Evolutionary conservation across 163 green algal species (phyloP).

Genomic region (Scenedesmus sp.): DNA sequence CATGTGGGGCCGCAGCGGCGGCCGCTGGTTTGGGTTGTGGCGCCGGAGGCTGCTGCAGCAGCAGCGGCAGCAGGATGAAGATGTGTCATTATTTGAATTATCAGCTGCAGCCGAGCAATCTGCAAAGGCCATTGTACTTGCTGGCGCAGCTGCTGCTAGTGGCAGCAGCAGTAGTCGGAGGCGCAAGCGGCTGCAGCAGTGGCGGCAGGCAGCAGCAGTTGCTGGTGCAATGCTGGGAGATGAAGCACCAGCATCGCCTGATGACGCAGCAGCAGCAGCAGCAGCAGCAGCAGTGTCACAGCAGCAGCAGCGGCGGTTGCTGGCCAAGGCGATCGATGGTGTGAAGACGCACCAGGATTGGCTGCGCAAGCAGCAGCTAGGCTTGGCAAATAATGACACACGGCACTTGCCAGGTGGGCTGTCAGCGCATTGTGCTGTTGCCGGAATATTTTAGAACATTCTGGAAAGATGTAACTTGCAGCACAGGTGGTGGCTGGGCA

Average conservation of each 20-base stretch:
- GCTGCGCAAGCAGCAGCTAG: background rate
- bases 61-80: background rate
- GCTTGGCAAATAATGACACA: background rate
- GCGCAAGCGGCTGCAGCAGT: background rate
- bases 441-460: no score
- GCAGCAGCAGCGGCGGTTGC: constrained; percentile 4
- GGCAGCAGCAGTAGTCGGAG: constrained; percentile 21
- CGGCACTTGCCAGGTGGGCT: background rate
- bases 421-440: no score
- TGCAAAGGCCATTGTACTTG: background rate
- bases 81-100: background rate
- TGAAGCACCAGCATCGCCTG: background rate
- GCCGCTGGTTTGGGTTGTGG: background rate
- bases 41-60: background rate
- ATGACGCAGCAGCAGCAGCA: background rate
- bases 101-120: background rate
- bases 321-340: background rate
- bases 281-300: background rate
- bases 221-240: background rate
- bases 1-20: background rate
- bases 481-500: background rate
- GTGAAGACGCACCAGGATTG: constrained; percentile 13
- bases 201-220: background rate
- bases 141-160: background rate
- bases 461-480: no score